phyloP scores from a whole-genome alignment of 2,329 filamentous ascomycete genomes.

The Raffaelea albimanens region DNA sequence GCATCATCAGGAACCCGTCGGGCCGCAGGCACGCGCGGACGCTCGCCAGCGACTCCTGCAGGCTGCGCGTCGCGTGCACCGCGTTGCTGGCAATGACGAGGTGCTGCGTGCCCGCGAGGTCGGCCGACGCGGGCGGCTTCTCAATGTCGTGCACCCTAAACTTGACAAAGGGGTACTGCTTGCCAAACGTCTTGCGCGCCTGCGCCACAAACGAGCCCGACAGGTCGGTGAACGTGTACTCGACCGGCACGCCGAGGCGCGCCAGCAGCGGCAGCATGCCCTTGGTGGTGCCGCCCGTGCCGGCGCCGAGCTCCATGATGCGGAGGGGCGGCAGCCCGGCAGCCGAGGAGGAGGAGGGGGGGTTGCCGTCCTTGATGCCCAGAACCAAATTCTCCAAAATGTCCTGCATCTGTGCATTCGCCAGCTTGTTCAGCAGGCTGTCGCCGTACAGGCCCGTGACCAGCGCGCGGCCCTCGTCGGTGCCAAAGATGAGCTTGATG shows the following conservation, averaged over 20 bases:
- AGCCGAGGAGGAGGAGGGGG: not conserved
- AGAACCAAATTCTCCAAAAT: not conserved
- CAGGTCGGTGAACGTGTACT: conserved; percentile 32
- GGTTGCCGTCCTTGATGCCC: not conserved
- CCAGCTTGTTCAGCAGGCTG: not conserved
- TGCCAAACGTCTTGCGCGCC: conserved; percentile 14
- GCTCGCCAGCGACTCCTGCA: conserved; percentile 23
- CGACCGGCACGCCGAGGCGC: conserved; percentile 17
- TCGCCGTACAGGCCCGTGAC: conserved; percentile 22
- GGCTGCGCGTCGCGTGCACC: conserved; percentile 22
- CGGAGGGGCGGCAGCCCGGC: not conserved
- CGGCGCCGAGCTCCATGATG: conserved; percentile 23
- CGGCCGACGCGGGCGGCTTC: not conserved
- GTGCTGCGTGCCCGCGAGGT: conserved; percentile 15
- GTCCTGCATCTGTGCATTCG: conserved; percentile 1
- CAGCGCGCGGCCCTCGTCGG: conserved; percentile 13
- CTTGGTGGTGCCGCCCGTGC: conserved; percentile 28
- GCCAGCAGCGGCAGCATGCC: conserved; percentile 20
- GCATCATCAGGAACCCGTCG: conserved; percentile 17
- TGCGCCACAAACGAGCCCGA: conserved; percentile 20
- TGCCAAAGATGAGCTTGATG: conserved; percentile 12
- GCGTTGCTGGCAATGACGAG: conserved; percentile 21
- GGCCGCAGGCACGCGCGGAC: conserved; percentile 9
- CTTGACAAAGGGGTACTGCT: too few species aligned
- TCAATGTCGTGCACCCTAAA: too few species aligned